Base-by-base conservation (phyloP, 495 filamentous ascomycete genomes). In the Penicillium pulvis region DNA sequence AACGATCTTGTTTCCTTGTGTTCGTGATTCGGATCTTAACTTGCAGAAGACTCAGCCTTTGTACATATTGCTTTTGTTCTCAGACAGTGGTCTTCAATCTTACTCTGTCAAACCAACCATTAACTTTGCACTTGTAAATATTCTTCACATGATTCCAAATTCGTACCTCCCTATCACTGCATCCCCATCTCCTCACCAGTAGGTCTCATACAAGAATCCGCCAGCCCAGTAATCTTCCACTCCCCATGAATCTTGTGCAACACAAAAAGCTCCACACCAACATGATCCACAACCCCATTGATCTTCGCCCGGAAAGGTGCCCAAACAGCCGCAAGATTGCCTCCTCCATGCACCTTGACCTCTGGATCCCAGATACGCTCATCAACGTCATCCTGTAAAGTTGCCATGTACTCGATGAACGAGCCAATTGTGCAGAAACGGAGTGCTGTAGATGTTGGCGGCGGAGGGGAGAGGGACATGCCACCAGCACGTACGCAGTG, bases 191-290 rank as follows among this genome's bases (percentile, higher is more conserved):
- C 73, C 52, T 76, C 71, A 26, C 66, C 69, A 10, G 69, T 72
- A 33, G 72, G 73, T 42, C 59, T 33, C 31, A 68, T 71, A 67
- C 72, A 78, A 10, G 73, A 75, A 71, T 78, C 72, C 6, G 71
- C 73, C 55, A 76, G 41, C 39, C 72, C 73, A 35, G 73, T 78
- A 14, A 78, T 66, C 60, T 75, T 78, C 75, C 73, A 76, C 51
- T 60, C 60, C 6, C 68, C 72, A 51, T 72, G 62, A 35, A 76
- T 24, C 31, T 72, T 76, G 64, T 78, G 72, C 26, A 76, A 53
- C 10, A 76, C 47, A 51, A 76, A 76, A 26, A 76, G 58, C 54
- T 75, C 72, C 10, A 76, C 72, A n/a, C 72, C 73, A 12, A 75
- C 72, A 63, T 76, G 73, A 39, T 78, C 64, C 53, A 78, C 66